These are phyloP conservation scores for Penicillium concentricum DNA, from an alignment of 2,329 filamentous ascomycete species.

Conservation along the genomic window DNA sequence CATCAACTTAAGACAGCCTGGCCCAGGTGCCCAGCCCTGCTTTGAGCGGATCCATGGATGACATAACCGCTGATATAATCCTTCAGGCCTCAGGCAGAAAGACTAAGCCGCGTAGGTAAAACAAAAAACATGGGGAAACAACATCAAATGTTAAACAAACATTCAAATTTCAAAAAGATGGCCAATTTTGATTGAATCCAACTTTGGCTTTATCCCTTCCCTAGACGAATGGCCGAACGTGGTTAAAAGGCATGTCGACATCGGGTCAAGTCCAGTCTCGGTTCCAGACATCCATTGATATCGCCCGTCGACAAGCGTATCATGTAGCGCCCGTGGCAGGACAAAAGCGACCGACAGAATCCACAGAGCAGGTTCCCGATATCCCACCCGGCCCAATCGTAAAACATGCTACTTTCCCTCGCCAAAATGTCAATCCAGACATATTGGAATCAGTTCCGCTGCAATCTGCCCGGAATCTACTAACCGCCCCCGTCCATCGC, in stretches of 20 bases:
- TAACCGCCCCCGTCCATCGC: conserved; percentile 25
- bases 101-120: neutral
- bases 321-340: conserved; percentile 47
- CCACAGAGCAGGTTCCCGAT: conserved; percentile 13
- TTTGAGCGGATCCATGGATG: neutral
- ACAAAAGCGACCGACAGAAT: conserved; percentile 45
- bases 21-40: neutral
- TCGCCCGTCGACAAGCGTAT: conserved; percentile 42
- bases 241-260: conserved; percentile 27
- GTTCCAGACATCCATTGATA: conserved; percentile 49
- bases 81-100: neutral
- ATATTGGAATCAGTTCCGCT: conserved; percentile 18
- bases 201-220: neutral
- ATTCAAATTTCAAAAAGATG: neutral
- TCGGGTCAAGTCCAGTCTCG: conserved; percentile 46
- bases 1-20: neutral
- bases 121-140: neutral
- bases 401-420: conserved; percentile 10
- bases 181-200: neutral
- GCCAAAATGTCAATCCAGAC: conserved; percentile 8
- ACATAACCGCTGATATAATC: conserved; percentile 2
- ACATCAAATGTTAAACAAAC: neutral
- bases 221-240: neutral
- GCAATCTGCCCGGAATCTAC: conserved; percentile 31
- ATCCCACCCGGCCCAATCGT: neutral